These are phyloP conservation scores for Mycena galericulata DNA, from an alignment of 768 basidiomycete genomes.

Conservation along the genomic window DNA sequence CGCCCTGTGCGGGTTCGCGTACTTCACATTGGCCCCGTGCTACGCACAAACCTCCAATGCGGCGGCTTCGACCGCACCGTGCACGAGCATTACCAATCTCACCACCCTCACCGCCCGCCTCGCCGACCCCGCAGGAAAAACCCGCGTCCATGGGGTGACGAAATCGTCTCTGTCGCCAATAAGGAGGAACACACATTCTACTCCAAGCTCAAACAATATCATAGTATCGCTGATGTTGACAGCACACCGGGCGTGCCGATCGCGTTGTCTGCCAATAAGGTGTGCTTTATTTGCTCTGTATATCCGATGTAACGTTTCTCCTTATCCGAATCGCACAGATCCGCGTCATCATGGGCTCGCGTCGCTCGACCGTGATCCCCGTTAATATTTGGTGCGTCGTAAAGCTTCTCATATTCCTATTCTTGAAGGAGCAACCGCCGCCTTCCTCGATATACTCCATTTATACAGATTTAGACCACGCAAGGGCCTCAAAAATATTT, in stretches of 20 bases:
- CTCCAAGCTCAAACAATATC: neutral
- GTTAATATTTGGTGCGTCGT: too few species aligned
- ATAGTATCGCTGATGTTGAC: neutral
- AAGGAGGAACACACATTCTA: neutral
- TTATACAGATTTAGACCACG: too few species aligned
- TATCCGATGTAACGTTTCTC: too few species aligned
- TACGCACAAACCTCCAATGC: conserved; percentile 96
- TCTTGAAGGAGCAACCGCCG: too few species aligned
- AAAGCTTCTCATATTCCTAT: too few species aligned
- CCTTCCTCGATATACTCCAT: too few species aligned
- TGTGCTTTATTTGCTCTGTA: neutral
- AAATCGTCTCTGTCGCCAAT: conserved; percentile 57
- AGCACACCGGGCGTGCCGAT: neutral
- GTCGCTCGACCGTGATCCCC: too few species aligned
- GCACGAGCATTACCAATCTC: conserved; percentile 83
- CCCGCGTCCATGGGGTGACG: conserved; percentile 80
- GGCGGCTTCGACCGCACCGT: conserved; percentile 80
- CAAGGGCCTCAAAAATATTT: too few species aligned
- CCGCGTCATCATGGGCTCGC: too few species aligned
- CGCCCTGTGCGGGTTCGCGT: conserved; percentile 88
- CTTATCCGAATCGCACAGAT: too few species aligned
- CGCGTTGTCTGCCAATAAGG: neutral
- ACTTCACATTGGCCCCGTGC: conserved; percentile 88
- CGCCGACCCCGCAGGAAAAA: conserved; percentile 69
- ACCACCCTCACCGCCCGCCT: conserved; percentile 75